These are phyloP conservation scores for Chamaecyparis obtusa DNA, from an alignment of 75 land plant genomes.

Conservation along the genomic window DNA sequence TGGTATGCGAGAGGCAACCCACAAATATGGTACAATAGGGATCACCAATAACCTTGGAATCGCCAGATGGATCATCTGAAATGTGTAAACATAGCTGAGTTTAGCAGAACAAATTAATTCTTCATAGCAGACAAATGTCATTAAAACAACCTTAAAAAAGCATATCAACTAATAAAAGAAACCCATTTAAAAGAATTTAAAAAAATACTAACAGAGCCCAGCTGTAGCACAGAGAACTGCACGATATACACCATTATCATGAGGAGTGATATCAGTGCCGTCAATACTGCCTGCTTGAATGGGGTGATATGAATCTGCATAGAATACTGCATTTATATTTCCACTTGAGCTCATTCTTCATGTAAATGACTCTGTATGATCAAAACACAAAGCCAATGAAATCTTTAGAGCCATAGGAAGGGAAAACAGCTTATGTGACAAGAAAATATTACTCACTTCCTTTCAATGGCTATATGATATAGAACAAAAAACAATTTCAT, in stretches of 20 bases:
- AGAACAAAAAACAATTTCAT: background rate
- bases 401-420: background rate
- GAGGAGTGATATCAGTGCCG: slow-evolving; percentile 93
- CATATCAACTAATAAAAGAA: slow-evolving; percentile 6
- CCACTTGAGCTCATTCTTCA: background rate
- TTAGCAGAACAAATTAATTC: background rate
- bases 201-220: slow-evolving; percentile 62
- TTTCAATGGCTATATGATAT: background rate
- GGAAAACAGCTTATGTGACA: background rate
- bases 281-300: slow-evolving; percentile 99
- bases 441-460: background rate
- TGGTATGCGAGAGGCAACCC: slow-evolving; percentile 63
- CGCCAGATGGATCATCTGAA: slow-evolving; percentile 89
- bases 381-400: background rate
- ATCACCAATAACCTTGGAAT: slow-evolving; percentile 86
- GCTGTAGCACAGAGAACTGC: slow-evolving; percentile 78
- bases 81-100: background rate
- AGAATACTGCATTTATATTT: slow-evolving; percentile 71
- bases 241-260: slow-evolving; percentile 87
- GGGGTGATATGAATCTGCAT: slow-evolving; percentile 86
- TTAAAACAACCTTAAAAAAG: background rate
- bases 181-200: background rate
- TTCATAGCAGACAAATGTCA: background rate
- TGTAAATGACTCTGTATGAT: background rate
- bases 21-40: slow-evolving; percentile 92